These are phyloP conservation scores for Termitomyces sp. DNA, from an alignment of 768 basidiomycete species.

Conservation along the genomic window DNA sequence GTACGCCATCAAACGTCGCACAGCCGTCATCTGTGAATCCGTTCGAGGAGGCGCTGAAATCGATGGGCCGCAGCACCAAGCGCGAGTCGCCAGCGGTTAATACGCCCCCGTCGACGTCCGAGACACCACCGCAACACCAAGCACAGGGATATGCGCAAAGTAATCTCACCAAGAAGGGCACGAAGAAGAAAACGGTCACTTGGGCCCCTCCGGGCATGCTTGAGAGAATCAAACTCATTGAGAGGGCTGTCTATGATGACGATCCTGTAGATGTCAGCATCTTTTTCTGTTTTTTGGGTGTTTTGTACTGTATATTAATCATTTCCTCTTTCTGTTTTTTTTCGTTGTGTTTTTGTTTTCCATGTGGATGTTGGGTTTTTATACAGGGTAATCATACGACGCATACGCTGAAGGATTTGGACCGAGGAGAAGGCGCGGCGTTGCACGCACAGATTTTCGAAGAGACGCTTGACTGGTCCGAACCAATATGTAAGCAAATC, in stretches of 20 bases:
- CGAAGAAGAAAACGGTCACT: constrained; percentile 73
- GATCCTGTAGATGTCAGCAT: constrained; percentile 81
- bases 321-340: constrained; percentile 25
- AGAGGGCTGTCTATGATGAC: constrained; percentile 85
- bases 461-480: constrained; percentile 82
- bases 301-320: constrained; percentile 51
- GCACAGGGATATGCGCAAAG: constrained; percentile 4
- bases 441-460: constrained; percentile 80
- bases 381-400: constrained; percentile 66
- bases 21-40: constrained; percentile 76
- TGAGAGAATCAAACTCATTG: constrained; percentile 73
- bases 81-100: constrained; percentile 55
- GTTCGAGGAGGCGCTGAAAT: constrained; percentile 78
- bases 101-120: constrained; percentile 44
- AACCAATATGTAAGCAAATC: constrained; percentile 67
- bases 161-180: constrained; percentile 35
- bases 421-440: constrained; percentile 83
- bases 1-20: constrained; percentile 43
- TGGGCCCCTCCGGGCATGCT: constrained; percentile 76
- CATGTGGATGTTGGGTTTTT: constrained; percentile 7
- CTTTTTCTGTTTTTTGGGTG: constrained; percentile 29
- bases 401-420: constrained; percentile 79
- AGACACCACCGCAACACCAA: constrained; percentile 22
- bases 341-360: constrained; percentile 3
- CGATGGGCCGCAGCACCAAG: constrained; percentile 59